Conservation (phyloP, 176 grass and related monocot genomes). For the Tillandsia leiboldiana region DNA sequence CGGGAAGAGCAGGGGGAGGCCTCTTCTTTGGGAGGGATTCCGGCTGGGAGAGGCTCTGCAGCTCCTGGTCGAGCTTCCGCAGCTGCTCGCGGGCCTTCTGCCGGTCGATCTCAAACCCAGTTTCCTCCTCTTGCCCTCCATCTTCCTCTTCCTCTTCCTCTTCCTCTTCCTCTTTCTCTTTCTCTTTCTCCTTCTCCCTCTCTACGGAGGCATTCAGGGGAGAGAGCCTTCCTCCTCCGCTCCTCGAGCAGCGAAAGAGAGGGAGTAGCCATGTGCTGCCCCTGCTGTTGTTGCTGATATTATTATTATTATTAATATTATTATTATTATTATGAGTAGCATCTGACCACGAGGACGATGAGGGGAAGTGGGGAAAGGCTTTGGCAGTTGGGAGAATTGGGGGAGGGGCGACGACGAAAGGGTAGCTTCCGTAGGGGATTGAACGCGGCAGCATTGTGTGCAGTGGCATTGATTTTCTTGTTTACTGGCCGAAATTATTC, state of each 20-base stretch:
- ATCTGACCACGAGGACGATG: no score
- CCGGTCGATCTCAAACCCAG: neutral
- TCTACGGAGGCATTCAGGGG: neutral
- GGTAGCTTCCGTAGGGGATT: neutral
- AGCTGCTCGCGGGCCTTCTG: slow-evolving; percentile 41
- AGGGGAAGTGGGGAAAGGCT: no score
- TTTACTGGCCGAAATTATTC: neutral
- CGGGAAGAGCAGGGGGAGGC: slow-evolving; percentile 21
- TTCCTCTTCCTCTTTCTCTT: no score
- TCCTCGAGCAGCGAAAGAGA: neutral
- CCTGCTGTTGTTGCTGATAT: no score
- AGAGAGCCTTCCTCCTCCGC: neutral
- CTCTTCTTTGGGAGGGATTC: slow-evolving; percentile 27
- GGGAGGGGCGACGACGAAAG: neutral
- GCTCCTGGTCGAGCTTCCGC: slow-evolving; percentile 59
- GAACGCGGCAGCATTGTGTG: neutral
- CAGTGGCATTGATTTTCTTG: neutral
- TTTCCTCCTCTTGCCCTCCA: neutral
- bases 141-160: no score
- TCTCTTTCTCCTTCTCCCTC: neutral
- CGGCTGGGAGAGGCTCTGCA: slow-evolving; percentile 51
- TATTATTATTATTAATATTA: no score
- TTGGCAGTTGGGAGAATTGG: neutral
- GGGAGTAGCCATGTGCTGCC: neutral
- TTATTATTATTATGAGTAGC: no score